Base-by-base conservation (phyloP, 148 eudicot species). In the Rhododendron molle region DNA sequence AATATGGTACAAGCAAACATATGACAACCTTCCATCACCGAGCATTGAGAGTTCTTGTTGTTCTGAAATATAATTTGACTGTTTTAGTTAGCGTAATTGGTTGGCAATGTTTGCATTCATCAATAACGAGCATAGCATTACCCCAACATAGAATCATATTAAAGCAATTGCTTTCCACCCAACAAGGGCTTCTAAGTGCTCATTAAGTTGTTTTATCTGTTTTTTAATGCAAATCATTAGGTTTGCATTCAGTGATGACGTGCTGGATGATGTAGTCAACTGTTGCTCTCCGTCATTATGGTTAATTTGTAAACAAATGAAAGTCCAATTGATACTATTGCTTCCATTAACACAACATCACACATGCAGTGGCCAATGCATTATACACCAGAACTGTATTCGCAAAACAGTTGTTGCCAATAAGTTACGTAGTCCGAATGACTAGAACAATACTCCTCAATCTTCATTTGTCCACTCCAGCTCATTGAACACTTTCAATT, bases 321-420 rank as follows among this genome's bases (percentile, higher is more conserved):
- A 44, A 26, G 12, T 82, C 76, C 30, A 83, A 26, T 67, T 76
- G 40, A 83, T 67, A 52, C 14, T 16, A 32, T 67, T 67, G 77
- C 62, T 72, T 72, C 79, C 79, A 83, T 83, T 40, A 71, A n/a
- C 20, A 3, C 62, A 72, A 49, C 60, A 83, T 83, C 21, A 36
- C 62, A 71, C 28, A 23, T 71, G 78, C 78, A 83, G 78, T 71
- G 30, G 21, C 78, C 79, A 49, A 11, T 28, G 72, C 77, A 15
- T 83, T 32, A 16, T 69, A 44, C 21, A 72, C 56, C 77, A 83
- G 18, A 83, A 44, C 77, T 67, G 54, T 18, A 16, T 83, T 56
- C 4, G 23, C 54, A 60, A 21, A 40, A 65, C 69, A 60, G 34
- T 40, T 16, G 34, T 40, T 16, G 16, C 76, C 76, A 72, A 32